Evolutionary conservation across 129 eudicot genomes (phyloP).

Genomic region (Centrapalus pauciflorus): DNA sequence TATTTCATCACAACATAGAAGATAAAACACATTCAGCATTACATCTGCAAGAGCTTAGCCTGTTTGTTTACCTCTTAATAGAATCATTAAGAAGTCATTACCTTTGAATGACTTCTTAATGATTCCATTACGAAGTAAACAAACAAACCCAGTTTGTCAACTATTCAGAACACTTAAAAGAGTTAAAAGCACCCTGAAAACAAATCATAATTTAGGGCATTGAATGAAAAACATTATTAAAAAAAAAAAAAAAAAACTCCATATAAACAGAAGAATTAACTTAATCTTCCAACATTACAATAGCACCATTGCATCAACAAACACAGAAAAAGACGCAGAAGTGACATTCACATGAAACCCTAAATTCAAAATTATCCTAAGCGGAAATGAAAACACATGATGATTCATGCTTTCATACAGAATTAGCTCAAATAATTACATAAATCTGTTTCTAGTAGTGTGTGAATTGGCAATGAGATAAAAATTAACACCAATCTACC

Average conservation of each 20-base stretch:
- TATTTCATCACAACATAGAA: not conserved
- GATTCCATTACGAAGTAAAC: too few relatives aligned
- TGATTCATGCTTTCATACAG: not conserved
- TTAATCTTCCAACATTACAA: not conserved
- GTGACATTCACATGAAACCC: constrained; percentile 14
- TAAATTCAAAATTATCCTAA: not conserved
- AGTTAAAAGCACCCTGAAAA: not conserved
- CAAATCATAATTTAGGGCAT: not conserved
- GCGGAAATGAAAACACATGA: constrained; percentile 1
- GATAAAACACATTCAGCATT: constrained; percentile 13
- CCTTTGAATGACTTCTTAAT: too few relatives aligned
- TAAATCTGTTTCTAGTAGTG: not conserved
- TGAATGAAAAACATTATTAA: not conserved
- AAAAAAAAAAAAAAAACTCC: not conserved
- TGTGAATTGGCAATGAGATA: constrained; percentile 10
- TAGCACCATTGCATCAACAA: not conserved
- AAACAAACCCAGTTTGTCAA: too few relatives aligned
- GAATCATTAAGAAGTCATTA: too few relatives aligned
- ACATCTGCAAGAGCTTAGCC: not conserved
- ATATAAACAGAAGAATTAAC: not conserved
- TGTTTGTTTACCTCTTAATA: too few relatives aligned
- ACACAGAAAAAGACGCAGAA: not conserved
- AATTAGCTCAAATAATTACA: not conserved
- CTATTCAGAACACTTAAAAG: too few relatives aligned
- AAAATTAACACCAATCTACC: not conserved